Conservation (phyloP, 1,284 basidiomycete genomes). For the Irpex sp. region DNA sequence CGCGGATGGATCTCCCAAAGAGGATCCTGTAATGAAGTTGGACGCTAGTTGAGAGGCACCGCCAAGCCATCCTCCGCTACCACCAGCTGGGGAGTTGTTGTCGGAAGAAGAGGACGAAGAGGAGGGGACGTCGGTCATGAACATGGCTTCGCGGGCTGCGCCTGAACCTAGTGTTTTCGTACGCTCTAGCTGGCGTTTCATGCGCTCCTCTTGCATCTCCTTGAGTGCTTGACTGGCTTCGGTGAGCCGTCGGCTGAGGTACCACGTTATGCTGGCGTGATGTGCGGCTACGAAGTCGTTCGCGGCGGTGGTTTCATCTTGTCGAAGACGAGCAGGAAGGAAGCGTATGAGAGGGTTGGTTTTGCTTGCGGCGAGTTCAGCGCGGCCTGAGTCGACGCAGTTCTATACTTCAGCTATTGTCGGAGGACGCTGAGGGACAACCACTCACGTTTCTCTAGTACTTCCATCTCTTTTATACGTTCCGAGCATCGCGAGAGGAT, state of each 20-base stretch:
- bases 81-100: constrained; percentile 4
- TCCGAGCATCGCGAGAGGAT: constrained; percentile 80
- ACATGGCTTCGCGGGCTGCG: constrained; percentile 51
- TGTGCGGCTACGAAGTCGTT: constrained; percentile 78
- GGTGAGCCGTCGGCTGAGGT: constrained; percentile 72
- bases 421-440: neutral
- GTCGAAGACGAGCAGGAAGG: constrained; percentile 58
- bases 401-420: neutral
- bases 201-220: constrained; percentile 84
- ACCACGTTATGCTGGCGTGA: constrained; percentile 81
- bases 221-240: constrained; percentile 75
- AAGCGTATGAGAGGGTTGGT: constrained; percentile 58
- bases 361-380: constrained; percentile 55
- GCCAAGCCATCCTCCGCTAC: constrained; percentile 54
- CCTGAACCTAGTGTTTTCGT: constrained; percentile 74
- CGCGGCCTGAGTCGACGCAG: constrained; percentile 43
- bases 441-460: constrained; percentile 75
- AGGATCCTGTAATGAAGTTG: constrained; percentile 51
- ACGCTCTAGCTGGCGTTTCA: constrained; percentile 76
- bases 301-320: constrained; percentile 49
- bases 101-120: constrained; percentile 20
- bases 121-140: constrained; percentile 28
- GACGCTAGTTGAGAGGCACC: constrained; percentile 52
- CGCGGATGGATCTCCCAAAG: constrained; percentile 21
- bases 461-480: constrained; percentile 80